These are phyloP conservation scores for Aspergillus sp. DNA, from an alignment of 2,329 filamentous ascomycete genomes.

Conservation along the genomic window DNA sequence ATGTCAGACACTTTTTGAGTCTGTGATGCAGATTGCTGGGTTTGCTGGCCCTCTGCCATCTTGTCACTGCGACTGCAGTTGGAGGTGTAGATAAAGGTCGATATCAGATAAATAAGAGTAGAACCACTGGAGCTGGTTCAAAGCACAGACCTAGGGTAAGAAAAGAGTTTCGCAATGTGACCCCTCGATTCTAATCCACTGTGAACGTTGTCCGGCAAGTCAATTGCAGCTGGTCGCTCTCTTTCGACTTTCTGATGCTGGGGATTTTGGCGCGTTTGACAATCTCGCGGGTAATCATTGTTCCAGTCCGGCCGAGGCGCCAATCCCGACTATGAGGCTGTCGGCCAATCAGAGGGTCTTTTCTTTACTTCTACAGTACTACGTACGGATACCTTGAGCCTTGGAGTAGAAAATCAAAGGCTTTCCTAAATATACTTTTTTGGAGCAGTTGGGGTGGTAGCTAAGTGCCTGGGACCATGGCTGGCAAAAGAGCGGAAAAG, in stretches of 20 bases:
- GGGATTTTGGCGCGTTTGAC: constrained; percentile 13
- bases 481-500: no score
- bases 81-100: constrained; percentile 1
- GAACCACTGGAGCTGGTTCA: no score
- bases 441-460: no score
- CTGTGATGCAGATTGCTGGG: constrained; percentile 18
- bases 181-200: background rate
- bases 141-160: no score
- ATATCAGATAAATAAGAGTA: no score
- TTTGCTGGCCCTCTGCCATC: constrained; percentile 24
- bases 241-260: constrained; percentile 1
- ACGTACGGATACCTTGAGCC: no score
- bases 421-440: no score
- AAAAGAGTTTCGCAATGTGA: no score
- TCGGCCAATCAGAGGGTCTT: no score
- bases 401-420: no score
- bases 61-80: constrained; percentile 1
- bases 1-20: constrained; percentile 68
- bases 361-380: no score
- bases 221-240: background rate
- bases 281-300: constrained; percentile 5
- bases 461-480: no score
- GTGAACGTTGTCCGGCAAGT: background rate
- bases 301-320: constrained; percentile 9
- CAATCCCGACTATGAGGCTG: background rate